Conservation (phyloP, 108 stramenopile genomes). For the Skeletonema grethae region DNA sequence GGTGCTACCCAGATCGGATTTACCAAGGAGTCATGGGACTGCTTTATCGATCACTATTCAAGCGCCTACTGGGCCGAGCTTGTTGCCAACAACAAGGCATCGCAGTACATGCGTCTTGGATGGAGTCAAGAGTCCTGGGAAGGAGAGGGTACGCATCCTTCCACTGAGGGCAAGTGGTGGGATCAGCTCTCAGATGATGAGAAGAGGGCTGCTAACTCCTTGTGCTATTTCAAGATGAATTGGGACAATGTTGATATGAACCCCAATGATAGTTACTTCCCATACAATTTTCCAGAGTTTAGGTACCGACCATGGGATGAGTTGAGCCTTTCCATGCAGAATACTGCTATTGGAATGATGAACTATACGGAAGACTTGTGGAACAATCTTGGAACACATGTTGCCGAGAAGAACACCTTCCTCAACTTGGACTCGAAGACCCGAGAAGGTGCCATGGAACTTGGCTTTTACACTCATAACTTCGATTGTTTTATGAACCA, state of each 20-base stretch:
- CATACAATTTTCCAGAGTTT: constrained; percentile 35
- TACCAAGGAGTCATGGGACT: constrained; percentile 48
- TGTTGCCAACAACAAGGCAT: not conserved
- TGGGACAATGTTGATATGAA: constrained; percentile 52
- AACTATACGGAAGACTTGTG: constrained; percentile 40
- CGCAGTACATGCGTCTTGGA: constrained; percentile 27
- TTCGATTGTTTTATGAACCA: constrained; percentile 67
- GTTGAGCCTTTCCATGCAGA: constrained; percentile 12
- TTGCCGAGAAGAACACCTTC: constrained; percentile 46
- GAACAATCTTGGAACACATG: constrained; percentile 33
- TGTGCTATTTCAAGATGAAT: constrained; percentile 58
- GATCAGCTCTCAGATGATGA: constrained; percentile 31
- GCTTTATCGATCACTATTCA: constrained; percentile 44
- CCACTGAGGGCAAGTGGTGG: constrained; percentile 47
- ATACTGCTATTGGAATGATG: constrained; percentile 15
- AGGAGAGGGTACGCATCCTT: constrained; percentile 13
- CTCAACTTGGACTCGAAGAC: constrained; percentile 30
- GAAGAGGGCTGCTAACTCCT: constrained; percentile 28
- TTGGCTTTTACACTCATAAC: constrained; percentile 51
- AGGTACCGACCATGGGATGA: constrained; percentile 49
- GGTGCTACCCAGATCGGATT: constrained; percentile 38
- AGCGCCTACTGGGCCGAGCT: constrained; percentile 1
- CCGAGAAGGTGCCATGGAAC: constrained; percentile 38
- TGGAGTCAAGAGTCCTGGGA: constrained; percentile 45
- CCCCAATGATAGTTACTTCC: constrained; percentile 40